Percentiles rank a stretch among this genome's conserved stretches.
Conservation (phyloP, 2,329 filamentous ascomycete genomes). For the Westerdykella aurantiaca region DNA sequence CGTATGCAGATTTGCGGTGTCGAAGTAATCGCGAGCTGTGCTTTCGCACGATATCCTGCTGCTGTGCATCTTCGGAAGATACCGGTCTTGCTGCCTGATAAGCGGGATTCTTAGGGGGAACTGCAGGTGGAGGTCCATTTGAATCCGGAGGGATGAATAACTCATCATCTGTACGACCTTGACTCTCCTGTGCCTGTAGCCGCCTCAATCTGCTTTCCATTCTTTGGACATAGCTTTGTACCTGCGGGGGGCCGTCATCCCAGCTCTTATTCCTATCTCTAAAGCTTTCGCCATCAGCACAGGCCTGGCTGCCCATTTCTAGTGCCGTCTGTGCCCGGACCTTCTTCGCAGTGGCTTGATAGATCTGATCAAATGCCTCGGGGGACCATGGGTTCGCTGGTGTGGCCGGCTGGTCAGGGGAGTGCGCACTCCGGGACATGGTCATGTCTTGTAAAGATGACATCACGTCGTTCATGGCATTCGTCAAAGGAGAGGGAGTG, state of each 20-base stretch:
- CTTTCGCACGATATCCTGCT: constrained; percentile 25
- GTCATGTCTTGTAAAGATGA: constrained; percentile 87
- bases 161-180: constrained; percentile 38
- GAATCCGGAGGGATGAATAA: constrained; percentile 43
- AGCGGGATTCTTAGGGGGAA: constrained; percentile 53
- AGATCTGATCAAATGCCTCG: constrained; percentile 67
- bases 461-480: constrained; percentile 98
- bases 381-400: constrained; percentile 79
- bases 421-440: constrained; percentile 48
- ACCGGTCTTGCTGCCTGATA: constrained; percentile 37
- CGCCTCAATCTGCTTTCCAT: constrained; percentile 80
- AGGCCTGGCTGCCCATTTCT: constrained; percentile 53
- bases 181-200: constrained; percentile 52
- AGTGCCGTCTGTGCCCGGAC: constrained; percentile 62
- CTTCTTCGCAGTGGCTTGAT: constrained; percentile 38
- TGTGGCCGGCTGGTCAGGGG: constrained; percentile 51
- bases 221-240: constrained; percentile 81
- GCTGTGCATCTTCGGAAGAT: constrained; percentile 26
- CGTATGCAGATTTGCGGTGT: constrained; percentile 70
- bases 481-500: constrained; percentile 85
- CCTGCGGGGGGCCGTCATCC: constrained; percentile 59
- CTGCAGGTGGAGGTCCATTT: constrained; percentile 50
- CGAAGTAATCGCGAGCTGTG: constrained; percentile 38
- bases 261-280: constrained; percentile 39
- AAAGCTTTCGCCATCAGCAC: constrained; percentile 51